Conservation (phyloP, 306 rosid genomes). For the Luffa aegyptiaca region DNA sequence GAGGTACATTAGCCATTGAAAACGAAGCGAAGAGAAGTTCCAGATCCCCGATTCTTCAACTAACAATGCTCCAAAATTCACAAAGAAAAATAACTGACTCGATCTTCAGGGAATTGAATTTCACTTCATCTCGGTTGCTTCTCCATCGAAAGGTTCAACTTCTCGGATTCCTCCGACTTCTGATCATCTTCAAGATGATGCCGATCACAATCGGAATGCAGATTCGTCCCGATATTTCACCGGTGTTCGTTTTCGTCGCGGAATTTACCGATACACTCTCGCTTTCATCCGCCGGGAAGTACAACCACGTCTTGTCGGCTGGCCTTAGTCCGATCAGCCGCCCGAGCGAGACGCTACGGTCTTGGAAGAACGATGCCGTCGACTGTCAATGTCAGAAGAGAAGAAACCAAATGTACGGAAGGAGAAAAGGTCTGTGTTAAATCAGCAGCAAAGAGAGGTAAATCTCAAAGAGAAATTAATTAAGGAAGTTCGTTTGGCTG, state of each 20-base stretch:
- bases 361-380: constrained; percentile 71
- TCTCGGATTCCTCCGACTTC: not conserved
- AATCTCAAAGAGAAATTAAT: not conserved
- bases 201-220: not conserved
- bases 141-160: not conserved
- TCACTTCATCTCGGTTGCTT: not conserved
- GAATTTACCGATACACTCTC: not conserved
- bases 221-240: not conserved
- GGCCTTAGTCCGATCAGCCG: constrained; percentile 49
- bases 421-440: too few species aligned
- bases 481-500: not conserved
- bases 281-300: constrained; percentile 21
- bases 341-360: constrained; percentile 61
- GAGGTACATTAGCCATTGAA: not conserved
- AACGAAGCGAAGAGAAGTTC: not conserved
- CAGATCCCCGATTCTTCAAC: not conserved
- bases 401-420: not conserved
- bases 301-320: constrained; percentile 36
- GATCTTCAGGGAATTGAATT: not conserved
- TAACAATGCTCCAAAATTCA: not conserved
- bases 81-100: not conserved
- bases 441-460: not conserved
- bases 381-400: constrained; percentile 39
- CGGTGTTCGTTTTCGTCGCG: not conserved
- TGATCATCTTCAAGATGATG: not conserved